Conservation (phyloP, 345 rosid species). For the Citrus mangshanensis region DNA sequence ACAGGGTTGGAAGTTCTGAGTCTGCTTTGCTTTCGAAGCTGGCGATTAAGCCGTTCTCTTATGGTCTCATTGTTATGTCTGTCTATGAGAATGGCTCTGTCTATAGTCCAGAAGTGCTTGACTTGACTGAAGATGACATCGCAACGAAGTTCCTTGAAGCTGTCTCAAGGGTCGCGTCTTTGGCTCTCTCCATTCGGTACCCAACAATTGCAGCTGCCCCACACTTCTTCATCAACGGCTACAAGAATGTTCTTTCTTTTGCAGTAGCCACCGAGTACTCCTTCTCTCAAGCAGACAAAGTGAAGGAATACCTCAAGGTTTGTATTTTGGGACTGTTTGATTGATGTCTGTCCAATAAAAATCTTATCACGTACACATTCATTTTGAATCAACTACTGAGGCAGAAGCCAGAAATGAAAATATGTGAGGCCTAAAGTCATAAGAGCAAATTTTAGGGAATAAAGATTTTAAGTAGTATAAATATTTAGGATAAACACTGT, state of each 20-base stretch:
- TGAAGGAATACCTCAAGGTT: conserved; percentile 84
- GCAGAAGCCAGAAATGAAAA: no score
- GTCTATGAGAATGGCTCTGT: conserved; percentile 85
- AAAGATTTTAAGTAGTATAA: no score
- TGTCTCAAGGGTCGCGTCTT: conserved; percentile 61
- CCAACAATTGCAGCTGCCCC: conserved; percentile 87
- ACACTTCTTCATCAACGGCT: conserved; percentile 81
- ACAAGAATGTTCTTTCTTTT: conserved; percentile 72
- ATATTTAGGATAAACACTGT: no score
- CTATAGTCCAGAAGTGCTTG: conserved; percentile 78
- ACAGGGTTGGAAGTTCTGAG: conserved; percentile 91
- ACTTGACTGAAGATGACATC: conserved; percentile 77
- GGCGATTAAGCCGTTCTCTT: conserved; percentile 89
- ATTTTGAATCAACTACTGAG: no score
- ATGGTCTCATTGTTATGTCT: conserved; percentile 66
- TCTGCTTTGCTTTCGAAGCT: conserved; percentile 88
- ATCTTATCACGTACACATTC: not conserved
- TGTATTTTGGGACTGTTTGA: not conserved
- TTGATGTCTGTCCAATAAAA: no score
- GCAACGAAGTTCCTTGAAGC: conserved; percentile 68
- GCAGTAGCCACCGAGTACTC: conserved; percentile 74
- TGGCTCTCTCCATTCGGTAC: conserved; percentile 72
- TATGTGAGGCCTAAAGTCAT: no score
- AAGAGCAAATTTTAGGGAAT: no score
- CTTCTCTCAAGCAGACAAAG: conserved; percentile 73